These are phyloP conservation scores for Knufia fluminis DNA, from an alignment of 2,329 filamentous ascomycete genomes.

Conservation along the genomic window DNA sequence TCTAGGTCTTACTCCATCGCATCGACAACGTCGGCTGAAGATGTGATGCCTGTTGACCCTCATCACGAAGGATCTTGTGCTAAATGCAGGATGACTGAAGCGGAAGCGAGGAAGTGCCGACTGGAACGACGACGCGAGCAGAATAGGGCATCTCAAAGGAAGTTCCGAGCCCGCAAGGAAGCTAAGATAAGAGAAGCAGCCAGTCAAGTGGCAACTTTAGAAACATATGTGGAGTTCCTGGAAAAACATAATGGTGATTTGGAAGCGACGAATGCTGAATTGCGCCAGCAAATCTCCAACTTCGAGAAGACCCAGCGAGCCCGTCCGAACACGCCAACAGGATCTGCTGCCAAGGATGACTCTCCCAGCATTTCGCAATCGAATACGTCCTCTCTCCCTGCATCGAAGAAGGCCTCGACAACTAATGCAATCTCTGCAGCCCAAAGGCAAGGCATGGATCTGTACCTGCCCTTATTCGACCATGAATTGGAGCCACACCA, in stretches of 20 bases:
- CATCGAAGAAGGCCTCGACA: background rate
- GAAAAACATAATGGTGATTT: background rate
- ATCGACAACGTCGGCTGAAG: background rate
- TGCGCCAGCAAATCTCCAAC: background rate
- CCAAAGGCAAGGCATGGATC: background rate
- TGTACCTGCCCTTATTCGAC: background rate
- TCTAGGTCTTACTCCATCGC: background rate
- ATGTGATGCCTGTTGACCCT: background rate
- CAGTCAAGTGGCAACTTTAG: background rate
- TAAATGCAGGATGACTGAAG: conserved; percentile 1
- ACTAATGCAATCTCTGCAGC: background rate
- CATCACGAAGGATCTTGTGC: conserved; percentile 5
- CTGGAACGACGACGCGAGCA: conserved; percentile 6
- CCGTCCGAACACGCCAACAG: background rate
- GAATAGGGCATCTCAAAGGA: conserved; percentile 7
- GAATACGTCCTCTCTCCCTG: background rate
- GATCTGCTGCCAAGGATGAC: background rate
- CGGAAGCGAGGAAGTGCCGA: background rate
- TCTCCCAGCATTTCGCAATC: background rate
- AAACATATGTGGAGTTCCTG: conserved; percentile 2
- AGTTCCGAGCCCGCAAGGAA: conserved; percentile 5
- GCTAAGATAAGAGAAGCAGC: conserved; percentile 3
- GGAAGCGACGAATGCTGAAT: background rate
- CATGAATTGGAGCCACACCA: background rate
- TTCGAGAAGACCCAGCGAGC: background rate